These are phyloP conservation scores for Protomyces pachydermus DNA, from an alignment of 1,139 yeast genomes.

Conservation along the genomic window DNA sequence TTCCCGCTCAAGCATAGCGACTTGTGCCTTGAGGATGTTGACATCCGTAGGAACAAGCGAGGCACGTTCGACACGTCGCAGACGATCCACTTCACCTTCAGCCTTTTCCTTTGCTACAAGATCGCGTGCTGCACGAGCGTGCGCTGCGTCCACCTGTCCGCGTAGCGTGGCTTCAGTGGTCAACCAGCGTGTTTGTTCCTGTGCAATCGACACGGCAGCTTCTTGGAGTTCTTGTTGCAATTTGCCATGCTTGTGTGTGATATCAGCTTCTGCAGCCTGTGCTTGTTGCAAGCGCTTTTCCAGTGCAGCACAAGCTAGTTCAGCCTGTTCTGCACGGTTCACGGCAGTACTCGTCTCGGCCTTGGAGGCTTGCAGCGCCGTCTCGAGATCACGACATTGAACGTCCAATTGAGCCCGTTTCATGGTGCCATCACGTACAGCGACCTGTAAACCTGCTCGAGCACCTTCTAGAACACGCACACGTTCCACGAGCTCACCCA, in stretches of 20 bases:
- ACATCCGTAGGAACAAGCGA: neutral
- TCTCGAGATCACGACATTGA: constrained; percentile 15
- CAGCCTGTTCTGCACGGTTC: constrained; percentile 4
- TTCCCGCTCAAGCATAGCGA: constrained; percentile 8
- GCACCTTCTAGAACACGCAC: constrained; percentile 10
- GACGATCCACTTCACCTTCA: constrained; percentile 5
- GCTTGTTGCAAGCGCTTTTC: neutral
- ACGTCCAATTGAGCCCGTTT: constrained; percentile 12
- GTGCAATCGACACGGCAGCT: constrained; percentile 17
- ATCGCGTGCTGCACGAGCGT: neutral
- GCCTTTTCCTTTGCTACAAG: neutral
- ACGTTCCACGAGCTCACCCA: neutral
- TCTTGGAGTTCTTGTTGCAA: constrained; percentile 17
- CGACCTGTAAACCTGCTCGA: constrained; percentile 1
- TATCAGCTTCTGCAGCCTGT: neutral
- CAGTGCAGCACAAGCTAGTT: neutral
- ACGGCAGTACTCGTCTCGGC: neutral
- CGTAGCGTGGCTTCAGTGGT: neutral
- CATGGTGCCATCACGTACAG: constrained; percentile 20
- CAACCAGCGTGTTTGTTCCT: constrained; percentile 23
- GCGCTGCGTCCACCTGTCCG: neutral
- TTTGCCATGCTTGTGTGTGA: neutral
- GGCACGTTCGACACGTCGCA: neutral
- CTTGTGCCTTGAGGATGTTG: constrained; percentile 17
- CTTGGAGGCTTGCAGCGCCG: neutral